Percentiles rank a stretch among this genome's conserved stretches.
Evolutionary conservation across 2,329 filamentous ascomycete genomes (phyloP).

Genomic region (Beauveria sp.): DNA sequence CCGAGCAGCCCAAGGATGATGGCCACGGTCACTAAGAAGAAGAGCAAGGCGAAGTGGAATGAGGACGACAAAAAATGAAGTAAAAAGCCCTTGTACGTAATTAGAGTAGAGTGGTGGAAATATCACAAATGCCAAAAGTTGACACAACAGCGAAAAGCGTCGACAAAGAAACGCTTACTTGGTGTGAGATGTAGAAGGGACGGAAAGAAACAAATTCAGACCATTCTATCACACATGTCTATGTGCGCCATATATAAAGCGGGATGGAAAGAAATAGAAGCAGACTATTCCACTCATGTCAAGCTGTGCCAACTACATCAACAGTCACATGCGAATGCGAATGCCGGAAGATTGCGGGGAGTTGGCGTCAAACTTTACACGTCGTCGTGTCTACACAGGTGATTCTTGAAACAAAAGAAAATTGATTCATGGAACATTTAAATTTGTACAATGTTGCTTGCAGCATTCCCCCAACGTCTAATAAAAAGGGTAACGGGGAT

Average conservation of each 20-base stretch:
- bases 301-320: no score
- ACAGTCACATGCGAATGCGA: conserved; percentile 2
- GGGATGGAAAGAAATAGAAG: no score
- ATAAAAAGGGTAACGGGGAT: not conserved
- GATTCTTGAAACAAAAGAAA: conserved; percentile 11
- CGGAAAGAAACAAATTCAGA: not conserved
- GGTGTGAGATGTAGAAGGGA: conserved; percentile 5
- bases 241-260: not conserved
- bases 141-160: not conserved
- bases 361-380: not conserved
- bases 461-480: conserved; percentile 11
- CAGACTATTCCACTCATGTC: no score
- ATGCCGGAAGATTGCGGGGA: not conserved
- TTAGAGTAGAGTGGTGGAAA: conserved; percentile 3
- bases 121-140: not conserved
- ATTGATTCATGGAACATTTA: conserved; percentile 8
- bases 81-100: conserved; percentile 2
- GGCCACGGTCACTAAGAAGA: conserved; percentile 69
- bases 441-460: conserved; percentile 14
- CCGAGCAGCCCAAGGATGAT: conserved; percentile 71
- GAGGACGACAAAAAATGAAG: conserved; percentile 13
- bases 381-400: not conserved
- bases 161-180: not conserved
- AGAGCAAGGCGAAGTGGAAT: conserved; percentile 15
- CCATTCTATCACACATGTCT: not conserved